Base-by-base conservation (phyloP, 257 asterid genomes). In the Knoxia roxburghii region DNA sequence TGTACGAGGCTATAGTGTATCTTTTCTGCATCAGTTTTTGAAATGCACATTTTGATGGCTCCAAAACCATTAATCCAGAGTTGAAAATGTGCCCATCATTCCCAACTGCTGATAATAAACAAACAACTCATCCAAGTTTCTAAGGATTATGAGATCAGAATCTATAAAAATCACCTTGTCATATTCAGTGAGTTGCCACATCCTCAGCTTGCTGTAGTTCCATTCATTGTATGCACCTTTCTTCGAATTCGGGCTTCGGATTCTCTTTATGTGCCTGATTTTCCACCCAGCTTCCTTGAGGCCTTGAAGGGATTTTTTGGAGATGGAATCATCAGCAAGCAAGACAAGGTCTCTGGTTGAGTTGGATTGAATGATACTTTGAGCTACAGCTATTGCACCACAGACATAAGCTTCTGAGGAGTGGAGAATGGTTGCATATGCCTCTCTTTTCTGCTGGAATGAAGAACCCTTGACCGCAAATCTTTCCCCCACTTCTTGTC, bases 151-250 rank as follows among this genome's bases (percentile, higher is more conserved):
- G 39, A 91, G 73, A 48, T 91, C 96, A 0, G 96, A 75, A 46
- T 86, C 95, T 50, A 91, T 75, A 65, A 88, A 91, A 7, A 88
- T 73, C 15, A 91, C 65, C 61, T 85, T 91, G 18, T 82, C 79
- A 64, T 91, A 91, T 61, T 84, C 85, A 2, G 61, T 76, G 66
- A 89, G 95, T 53, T 82, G 86, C 96, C 95, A 89, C 73, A 91
- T 77, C 24, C 93, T 81, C 40, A 88, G 95, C 66, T 86, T 91
- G 89, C 94, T 91, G 76, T 88, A 91, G 77, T 91, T 91, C 95
- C 93, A 88, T 26, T 86, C 93, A 51, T 91, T 91, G 76, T 91
- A 89, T 0, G 95, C 48, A 20, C 75, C 73, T 61, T 57, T 72
- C 52, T 29, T 21, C 13, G 85, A 82, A 11, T 74, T 68, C 24